Evolutionary conservation across 352 stramenopile genomes (phyloP).

Genomic region (Phytopythium ostracodes): DNA sequence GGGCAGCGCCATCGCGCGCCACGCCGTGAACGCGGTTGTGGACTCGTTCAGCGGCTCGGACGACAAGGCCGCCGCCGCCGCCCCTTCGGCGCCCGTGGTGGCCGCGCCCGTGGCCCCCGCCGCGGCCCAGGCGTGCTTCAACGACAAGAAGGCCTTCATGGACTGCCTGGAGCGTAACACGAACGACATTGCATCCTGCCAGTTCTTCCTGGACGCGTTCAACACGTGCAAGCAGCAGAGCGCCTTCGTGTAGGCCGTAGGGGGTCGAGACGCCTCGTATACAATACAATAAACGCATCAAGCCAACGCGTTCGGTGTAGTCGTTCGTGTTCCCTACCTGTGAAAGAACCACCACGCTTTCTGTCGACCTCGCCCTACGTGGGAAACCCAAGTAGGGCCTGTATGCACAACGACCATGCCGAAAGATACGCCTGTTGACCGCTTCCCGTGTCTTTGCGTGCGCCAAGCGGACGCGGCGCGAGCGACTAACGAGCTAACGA

Average conservation of each 20-base stretch:
- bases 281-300: neutral
- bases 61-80: conserved; percentile 31
- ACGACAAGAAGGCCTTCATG: conserved; percentile 74
- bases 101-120: conserved; percentile 1
- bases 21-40: conserved; percentile 63
- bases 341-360: too few relatives aligned
- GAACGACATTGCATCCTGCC: conserved; percentile 77
- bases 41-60: conserved; percentile 63
- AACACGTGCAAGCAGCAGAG: conserved; percentile 83
- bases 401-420: too few relatives aligned
- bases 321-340: too few relatives aligned
- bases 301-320: too few relatives aligned
- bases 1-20: conserved; percentile 93
- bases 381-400: too few relatives aligned
- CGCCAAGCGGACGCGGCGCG: too few relatives aligned
- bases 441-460: too few relatives aligned
- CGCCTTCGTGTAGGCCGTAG: conserved; percentile 38
- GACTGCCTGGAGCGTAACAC: conserved; percentile 73
- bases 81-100: neutral
- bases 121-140: conserved; percentile 34
- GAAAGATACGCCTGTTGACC: too few relatives aligned
- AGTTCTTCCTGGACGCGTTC: conserved; percentile 82
- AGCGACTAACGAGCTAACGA: too few relatives aligned
- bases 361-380: too few relatives aligned
- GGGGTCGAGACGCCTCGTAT: neutral